Evolutionary conservation across 805 yeast genomes (phyloP).

Genomic region (Cyberlindnera xylosilytica): DNA sequence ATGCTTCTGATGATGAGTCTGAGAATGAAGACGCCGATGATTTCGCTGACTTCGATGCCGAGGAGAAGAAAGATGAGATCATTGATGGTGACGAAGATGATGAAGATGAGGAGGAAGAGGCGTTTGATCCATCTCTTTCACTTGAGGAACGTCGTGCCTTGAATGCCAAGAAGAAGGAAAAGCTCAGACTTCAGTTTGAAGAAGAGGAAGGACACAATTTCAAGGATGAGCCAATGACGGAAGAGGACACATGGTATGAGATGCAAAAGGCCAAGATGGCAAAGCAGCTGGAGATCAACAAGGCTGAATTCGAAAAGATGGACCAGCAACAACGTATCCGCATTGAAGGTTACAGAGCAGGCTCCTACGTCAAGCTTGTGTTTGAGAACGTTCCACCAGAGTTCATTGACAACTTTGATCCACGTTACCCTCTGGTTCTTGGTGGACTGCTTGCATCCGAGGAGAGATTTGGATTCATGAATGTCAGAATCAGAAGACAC

Average conservation of each 20-base stretch:
- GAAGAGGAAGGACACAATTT: constrained; percentile 72
- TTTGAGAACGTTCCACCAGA: constrained; percentile 86
- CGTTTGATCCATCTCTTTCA: constrained; percentile 38
- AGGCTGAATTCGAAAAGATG: constrained; percentile 70
- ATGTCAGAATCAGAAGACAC: constrained; percentile 93
- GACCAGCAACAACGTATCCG: constrained; percentile 72
- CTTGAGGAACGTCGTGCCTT: constrained; percentile 72
- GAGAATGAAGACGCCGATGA: constrained; percentile 36
- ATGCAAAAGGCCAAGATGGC: constrained; percentile 96
- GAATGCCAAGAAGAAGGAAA: constrained; percentile 88
- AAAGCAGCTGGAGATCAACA: constrained; percentile 91
- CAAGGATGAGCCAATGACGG: constrained; percentile 77
- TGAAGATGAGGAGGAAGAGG: constrained; percentile 37
- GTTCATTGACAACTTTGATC: constrained; percentile 81
- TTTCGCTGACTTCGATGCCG: constrained; percentile 54
- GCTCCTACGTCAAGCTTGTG: constrained; percentile 87
- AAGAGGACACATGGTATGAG: constrained; percentile 96
- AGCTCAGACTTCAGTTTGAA: constrained; percentile 85
- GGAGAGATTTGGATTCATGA: constrained; percentile 86
- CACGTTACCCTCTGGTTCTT: constrained; percentile 77
- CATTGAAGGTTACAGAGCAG: constrained; percentile 91
- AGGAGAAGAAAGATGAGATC: constrained; percentile 42
- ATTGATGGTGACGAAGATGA: constrained; percentile 40
- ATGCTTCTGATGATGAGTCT: constrained; percentile 22
- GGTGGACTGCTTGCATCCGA: constrained; percentile 93